A percentile compares a stretch with the other conserved stretches of the same genome.
Evolutionary conservation across 345 rosid genomes (phyloP).

Genomic region (Litchi chinensis): DNA sequence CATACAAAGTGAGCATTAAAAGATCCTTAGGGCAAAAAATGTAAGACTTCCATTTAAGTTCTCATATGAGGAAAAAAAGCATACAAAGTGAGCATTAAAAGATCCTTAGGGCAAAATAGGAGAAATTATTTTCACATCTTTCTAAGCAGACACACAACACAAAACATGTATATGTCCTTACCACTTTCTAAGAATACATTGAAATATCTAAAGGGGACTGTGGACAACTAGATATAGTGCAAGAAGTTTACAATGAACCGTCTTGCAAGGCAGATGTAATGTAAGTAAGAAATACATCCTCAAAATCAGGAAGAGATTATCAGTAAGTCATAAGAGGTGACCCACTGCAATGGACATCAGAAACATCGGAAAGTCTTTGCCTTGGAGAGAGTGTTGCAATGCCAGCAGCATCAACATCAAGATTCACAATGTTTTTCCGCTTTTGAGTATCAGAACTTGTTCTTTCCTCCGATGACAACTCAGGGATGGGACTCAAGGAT

Average conservation of each 20-base stretch:
- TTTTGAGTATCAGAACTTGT: constrained; percentile 63
- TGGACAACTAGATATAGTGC: constrained; percentile 7
- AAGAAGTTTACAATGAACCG: constrained; percentile 9
- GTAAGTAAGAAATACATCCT: neutral
- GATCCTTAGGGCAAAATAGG: neutral
- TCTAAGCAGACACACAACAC: constrained; percentile 11
- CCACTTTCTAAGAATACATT: constrained; percentile 18
- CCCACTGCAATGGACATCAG: constrained; percentile 89
- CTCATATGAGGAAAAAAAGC: neutral
- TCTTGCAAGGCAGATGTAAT: constrained; percentile 12
- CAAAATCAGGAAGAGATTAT: constrained; percentile 15
- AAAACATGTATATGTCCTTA: neutral
- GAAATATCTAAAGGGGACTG: constrained; percentile 20
- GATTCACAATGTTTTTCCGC: constrained; percentile 73
- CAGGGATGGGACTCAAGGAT: constrained; percentile 70
- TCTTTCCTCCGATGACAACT: constrained; percentile 63
- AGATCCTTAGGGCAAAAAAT: neutral
- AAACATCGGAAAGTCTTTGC: constrained; percentile 81
- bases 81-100: neutral
- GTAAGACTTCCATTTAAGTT: no score
- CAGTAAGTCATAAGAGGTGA: constrained; percentile 89
- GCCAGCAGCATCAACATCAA: constrained; percentile 75
- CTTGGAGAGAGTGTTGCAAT: constrained; percentile 71
- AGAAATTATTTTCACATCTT: neutral
- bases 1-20: neutral